These are phyloP conservation scores for Trichoderma sp. DNA, from an alignment of 2,329 filamentous ascomycete species.

Conservation along the genomic window DNA sequence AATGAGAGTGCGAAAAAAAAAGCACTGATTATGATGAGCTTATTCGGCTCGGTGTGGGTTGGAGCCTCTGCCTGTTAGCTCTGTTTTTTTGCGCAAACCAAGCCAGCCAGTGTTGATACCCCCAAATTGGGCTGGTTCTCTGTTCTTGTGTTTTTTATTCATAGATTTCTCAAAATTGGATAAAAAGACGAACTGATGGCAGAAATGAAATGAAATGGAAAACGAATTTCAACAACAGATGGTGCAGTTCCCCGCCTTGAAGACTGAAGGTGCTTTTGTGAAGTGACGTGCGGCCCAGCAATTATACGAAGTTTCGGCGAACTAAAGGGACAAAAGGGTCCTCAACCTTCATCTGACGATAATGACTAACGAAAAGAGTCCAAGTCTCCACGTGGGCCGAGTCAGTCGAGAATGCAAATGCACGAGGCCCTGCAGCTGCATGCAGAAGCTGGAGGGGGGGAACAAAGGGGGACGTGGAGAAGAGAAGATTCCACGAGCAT, in stretches of 20 bases:
- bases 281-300: neutral
- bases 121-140: neutral
- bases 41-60: neutral
- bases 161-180: neutral
- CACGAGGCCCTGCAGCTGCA: neutral
- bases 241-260: neutral
- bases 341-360: neutral
- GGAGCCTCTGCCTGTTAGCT: neutral
- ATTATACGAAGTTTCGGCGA: neutral
- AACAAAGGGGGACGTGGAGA: neutral
- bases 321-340: neutral
- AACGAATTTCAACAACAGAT: neutral
- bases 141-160: neutral
- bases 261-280: neutral
- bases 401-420: conserved; percentile 6
- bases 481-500: neutral
- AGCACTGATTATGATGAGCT: neutral
- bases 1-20: neutral
- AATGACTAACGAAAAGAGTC: neutral
- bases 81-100: neutral
- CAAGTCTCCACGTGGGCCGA: conserved; percentile 1
- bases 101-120: neutral
- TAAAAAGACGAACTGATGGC: neutral
- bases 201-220: neutral
- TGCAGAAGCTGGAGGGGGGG: neutral